These are phyloP conservation scores for Metarhizium rileyi DNA, from an alignment of 2,329 filamentous ascomycete species.

Conservation along the genomic window DNA sequence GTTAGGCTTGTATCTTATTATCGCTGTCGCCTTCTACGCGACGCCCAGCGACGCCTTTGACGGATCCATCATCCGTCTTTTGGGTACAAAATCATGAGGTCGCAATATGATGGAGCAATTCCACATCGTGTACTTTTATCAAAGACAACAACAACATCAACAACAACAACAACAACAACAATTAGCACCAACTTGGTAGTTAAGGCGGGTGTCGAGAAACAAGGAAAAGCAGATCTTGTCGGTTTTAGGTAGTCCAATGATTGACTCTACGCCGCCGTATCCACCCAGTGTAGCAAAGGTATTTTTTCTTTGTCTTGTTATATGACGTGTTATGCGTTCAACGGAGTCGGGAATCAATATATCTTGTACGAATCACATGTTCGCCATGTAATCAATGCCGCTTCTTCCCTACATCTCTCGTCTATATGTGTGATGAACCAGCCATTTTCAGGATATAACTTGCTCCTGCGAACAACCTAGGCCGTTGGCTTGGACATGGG, in stretches of 20 bases:
- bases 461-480: slow-evolving; percentile 13
- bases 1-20: slow-evolving; percentile 45
- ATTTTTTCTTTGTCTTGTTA: neutral
- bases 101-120: no score
- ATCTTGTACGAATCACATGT: neutral
- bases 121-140: no score
- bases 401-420: neutral
- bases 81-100: neutral
- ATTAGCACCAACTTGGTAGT: neutral
- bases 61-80: neutral
- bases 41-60: slow-evolving; percentile 40
- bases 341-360: neutral
- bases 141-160: no score
- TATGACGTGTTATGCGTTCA: neutral
- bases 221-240: neutral
- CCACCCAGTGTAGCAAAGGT: neutral
- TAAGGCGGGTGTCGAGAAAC: neutral
- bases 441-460: neutral
- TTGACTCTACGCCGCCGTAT: neutral
- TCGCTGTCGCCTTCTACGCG: slow-evolving; percentile 51
- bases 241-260: neutral
- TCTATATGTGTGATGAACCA: neutral
- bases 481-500: slow-evolving; percentile 70
- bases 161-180: no score
- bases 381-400: neutral